Base-by-base conservation (phyloP, 257 asterid genomes). In the Capsicum chinense region DNA sequence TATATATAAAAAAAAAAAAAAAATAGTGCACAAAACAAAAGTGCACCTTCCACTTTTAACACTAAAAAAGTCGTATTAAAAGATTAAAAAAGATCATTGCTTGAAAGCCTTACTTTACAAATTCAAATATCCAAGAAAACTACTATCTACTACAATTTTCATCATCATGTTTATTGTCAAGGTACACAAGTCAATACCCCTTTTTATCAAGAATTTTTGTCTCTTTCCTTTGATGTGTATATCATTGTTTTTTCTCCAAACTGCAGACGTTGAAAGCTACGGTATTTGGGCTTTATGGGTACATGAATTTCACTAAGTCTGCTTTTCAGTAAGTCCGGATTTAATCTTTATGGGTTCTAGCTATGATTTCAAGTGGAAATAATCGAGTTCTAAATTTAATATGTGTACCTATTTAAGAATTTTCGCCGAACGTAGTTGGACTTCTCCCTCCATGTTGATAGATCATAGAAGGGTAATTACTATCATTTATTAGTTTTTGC, bases 231-330 rank as follows among this genome's bases (percentile, higher is more conserved):
- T 79, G 11, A 0, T 54, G 54, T 56, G 0, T 3, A 66, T 52
- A 50, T 69, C 62, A 62, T 16, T 74, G 6, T n/a, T 73, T 44
- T 9, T 73, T 82, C 19, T 69, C 78, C 71, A 78, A 85, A 37
- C 69, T 80, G 21, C 93, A 93, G 99, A 78, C 97, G 70, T 94
- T 96, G 98, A 90, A 97, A 85, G 47, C 95, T 83, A 64, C 91
- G 10, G 86, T 92, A 56, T 95, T 94, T 92, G 98, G 97, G 87
- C 7, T 92, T 6, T 93, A 88, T 85, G 99, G 98, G 35, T 94
- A 89, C 93, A 85, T 90, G 87, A 91, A 94, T 88, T 95, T 95
- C 92, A 94, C 97, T 83, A 94, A 93, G 88, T 87, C 94, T 62
- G 97, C 92, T 60, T 95, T 26, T 26, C 33, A 26, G 33, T 26